Evolutionary conservation across 2,329 filamentous ascomycete genomes (phyloP), one percentile per base, ranked within the genome.

Genomic region (Cytospora schulzeri): DNA sequence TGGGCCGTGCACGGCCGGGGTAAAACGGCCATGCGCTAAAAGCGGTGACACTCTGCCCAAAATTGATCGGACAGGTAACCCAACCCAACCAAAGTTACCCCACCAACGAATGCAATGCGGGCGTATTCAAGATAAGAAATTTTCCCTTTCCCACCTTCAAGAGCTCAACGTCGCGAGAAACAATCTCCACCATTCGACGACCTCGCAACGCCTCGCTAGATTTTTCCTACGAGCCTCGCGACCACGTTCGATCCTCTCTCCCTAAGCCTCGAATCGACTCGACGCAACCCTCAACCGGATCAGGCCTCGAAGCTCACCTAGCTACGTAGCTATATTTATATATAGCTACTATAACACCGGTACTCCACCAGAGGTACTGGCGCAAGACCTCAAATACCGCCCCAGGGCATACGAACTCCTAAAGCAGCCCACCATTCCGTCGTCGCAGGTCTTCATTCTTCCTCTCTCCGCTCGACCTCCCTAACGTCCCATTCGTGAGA

Each of bases 391-490:
- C 61, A 63, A 57, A 28, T n/a, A 48, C 62, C 69, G 50, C 62
- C 66, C 87, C 86, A 78, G 80, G 52, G 62, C 62, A 65, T 62
- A 62, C 85, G 11, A 84, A 87, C 85, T 83, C 79, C 77, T n/a
- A n/a, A 71, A 76, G 78, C 81, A 85, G 88, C 88, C 82, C 93
- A 97, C 84, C 80, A 97, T 97, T 96, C 89, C 90, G 83, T 89
- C 86, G 81, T 85, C 83, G 80, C 90, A 92, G 86, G 87, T 88
- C 81, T 90, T 92, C 80, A 89, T 91, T 79, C 88, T 93, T 75
- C 88, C 89, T 75, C 88, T 93, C 78, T 91, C 90, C 79, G 89
- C 89, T 77, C 88, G 91, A 78, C 93, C 94, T 82, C 93, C 94
- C 81, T 97, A 97, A 95, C 91, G 89, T 88, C 84, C 86, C 83